Conservation (phyloP, 257 asterid species). For the Verbena officinalis region DNA sequence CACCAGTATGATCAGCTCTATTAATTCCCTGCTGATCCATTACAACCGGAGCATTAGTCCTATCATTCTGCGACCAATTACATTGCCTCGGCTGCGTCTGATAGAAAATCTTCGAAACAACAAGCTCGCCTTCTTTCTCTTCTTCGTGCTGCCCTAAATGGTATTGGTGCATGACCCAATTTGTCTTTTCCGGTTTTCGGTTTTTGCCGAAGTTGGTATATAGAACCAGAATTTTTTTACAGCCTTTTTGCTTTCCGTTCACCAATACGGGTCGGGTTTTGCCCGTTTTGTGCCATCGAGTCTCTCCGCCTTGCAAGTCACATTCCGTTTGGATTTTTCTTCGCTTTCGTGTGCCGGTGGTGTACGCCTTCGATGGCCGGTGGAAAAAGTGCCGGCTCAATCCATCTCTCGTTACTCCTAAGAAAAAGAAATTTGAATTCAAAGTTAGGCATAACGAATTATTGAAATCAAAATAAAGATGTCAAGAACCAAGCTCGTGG, state of each 20-base stretch:
- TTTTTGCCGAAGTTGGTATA: constrained; percentile 98
- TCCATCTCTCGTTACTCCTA: constrained; percentile 95
- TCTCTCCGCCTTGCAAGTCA: constrained; percentile 91
- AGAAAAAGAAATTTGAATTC: constrained; percentile 20
- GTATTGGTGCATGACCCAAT: constrained; percentile 99
- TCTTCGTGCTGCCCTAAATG: constrained; percentile 91
- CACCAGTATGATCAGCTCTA: too few relatives aligned
- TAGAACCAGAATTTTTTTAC: constrained; percentile 88
- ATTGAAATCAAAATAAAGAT: too few relatives aligned
- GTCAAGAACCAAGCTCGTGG: too few relatives aligned
- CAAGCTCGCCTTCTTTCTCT: constrained; percentile 93
- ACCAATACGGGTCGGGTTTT: constrained; percentile 94
- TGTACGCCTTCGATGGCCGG: constrained; percentile 97
- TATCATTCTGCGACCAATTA: constrained; percentile 58
- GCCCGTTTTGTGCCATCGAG: constrained; percentile 99
- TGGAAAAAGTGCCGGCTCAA: constrained; percentile 95
- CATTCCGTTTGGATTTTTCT: constrained; percentile 90
- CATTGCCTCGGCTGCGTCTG: constrained; percentile 96
- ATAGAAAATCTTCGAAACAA: constrained; percentile 88
- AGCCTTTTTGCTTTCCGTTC: constrained; percentile 88
- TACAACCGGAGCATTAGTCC: constrained; percentile 1
- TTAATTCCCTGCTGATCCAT: constrained; percentile 22
- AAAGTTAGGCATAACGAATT: constrained; percentile 65
- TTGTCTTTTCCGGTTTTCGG: constrained; percentile 92
- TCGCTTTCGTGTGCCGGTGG: constrained; percentile 97